phyloP scores from a whole-genome alignment of 768 basidiomycete species.

The Macrolepiota albuminosa region DNA sequence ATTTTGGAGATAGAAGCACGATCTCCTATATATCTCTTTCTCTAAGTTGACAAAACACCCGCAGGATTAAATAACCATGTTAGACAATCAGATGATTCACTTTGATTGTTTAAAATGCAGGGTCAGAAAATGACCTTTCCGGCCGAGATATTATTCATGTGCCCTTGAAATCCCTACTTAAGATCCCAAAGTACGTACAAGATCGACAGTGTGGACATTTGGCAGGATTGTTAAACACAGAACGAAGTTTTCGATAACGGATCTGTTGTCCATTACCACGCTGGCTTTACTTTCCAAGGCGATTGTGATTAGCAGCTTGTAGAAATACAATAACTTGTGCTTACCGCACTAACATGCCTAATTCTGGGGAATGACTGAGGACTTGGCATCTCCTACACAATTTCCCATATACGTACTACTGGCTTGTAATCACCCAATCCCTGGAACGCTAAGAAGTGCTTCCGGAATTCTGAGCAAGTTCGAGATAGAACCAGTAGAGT shows the following conservation, averaged over 20 bases:
- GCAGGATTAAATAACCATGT: too few relatives aligned
- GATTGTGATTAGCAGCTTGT: background rate
- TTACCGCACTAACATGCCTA: background rate
- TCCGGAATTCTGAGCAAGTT: background rate
- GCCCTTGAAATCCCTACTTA: background rate
- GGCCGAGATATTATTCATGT: background rate
- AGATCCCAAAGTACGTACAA: background rate
- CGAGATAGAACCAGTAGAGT: background rate
- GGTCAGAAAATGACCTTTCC: background rate
- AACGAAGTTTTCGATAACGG: background rate
- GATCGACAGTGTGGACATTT: background rate
- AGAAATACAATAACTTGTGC: background rate
- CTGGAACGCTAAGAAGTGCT: background rate
- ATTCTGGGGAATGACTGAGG: background rate
- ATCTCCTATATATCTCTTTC: too few relatives aligned
- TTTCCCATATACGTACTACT: background rate
- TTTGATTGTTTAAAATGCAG: too few relatives aligned
- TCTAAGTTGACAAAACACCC: too few relatives aligned
- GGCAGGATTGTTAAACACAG: background rate
- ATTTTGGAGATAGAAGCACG: too few relatives aligned
- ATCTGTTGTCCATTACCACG: background rate
- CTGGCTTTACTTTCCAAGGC: background rate
- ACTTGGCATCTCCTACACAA: background rate
- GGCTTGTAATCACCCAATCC: too few relatives aligned
- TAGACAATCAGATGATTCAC: too few relatives aligned